These are phyloP conservation scores for Suhomyces bokatorum DNA, from an alignment of 1,139 yeast species.

Conservation along the genomic window DNA sequence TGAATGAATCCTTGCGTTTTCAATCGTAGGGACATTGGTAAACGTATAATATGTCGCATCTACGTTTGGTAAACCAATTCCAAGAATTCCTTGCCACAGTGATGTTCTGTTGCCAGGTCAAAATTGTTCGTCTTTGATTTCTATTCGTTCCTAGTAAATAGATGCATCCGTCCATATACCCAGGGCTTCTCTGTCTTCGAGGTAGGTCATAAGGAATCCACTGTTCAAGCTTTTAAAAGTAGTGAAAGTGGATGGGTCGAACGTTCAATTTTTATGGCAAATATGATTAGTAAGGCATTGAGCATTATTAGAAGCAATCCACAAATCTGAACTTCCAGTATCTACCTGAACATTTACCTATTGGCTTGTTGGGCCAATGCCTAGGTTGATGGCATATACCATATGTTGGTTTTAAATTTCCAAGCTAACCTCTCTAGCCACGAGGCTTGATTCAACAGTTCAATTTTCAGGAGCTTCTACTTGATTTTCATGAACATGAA, in stretches of 20 bases:
- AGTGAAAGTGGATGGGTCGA: slow-evolving; percentile 11
- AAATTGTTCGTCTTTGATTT: slow-evolving; percentile 18
- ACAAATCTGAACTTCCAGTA: slow-evolving; percentile 26
- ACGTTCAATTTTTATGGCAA: slow-evolving; percentile 12
- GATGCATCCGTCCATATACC: slow-evolving; percentile 22
- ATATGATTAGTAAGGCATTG: slow-evolving; percentile 21
- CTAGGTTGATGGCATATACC: background rate
- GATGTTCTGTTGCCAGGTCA: slow-evolving; percentile 21
- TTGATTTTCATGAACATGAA: too few relatives aligned
- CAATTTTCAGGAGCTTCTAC: too few relatives aligned
- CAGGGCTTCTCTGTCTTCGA: slow-evolving; percentile 15
- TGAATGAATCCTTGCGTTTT: slow-evolving; percentile 22
- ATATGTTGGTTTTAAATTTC: too few relatives aligned
- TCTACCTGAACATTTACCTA: slow-evolving; percentile 16
- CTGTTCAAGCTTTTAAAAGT: slow-evolving; percentile 6
- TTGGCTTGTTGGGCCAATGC: slow-evolving; percentile 14
- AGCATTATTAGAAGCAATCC: slow-evolving; percentile 24
- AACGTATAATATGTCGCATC: slow-evolving; percentile 8
- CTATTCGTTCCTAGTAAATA: slow-evolving; percentile 13
- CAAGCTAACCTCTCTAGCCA: too few relatives aligned
- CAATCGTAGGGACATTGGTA: slow-evolving; percentile 24
- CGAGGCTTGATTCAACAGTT: too few relatives aligned
- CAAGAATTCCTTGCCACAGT: slow-evolving; percentile 20
- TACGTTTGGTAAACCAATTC: slow-evolving; percentile 39
- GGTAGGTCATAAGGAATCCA: slow-evolving; percentile 17